phyloP scores from a whole-genome alignment of 768 basidiomycete genomes.

The Hortiboletus campestris region DNA sequence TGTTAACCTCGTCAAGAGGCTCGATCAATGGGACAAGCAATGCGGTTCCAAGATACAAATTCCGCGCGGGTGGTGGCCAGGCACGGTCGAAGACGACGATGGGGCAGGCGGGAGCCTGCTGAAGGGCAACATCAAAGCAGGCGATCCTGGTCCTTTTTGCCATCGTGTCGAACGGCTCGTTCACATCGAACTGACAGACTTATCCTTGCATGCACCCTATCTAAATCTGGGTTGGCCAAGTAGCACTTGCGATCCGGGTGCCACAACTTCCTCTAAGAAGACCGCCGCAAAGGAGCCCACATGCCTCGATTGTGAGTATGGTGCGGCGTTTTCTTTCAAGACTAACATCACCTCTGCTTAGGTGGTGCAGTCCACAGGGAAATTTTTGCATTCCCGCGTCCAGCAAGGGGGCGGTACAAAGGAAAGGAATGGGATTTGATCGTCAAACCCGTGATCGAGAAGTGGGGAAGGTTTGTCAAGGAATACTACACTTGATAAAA shows the following conservation, averaged over 20 bases:
- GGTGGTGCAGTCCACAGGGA: conserved; percentile 68
- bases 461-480: conserved; percentile 68
- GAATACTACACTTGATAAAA: conserved; percentile 31
- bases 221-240: conserved; percentile 50
- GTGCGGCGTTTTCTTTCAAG: not conserved
- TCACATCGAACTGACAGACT: conserved; percentile 76
- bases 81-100: conserved; percentile 42
- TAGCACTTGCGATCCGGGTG: conserved; percentile 28
- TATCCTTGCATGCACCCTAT: conserved; percentile 58
- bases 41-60: conserved; percentile 77
- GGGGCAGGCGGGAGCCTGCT: conserved; percentile 46
- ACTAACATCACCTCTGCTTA: conserved; percentile 22
- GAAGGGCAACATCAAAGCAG: conserved; percentile 63
- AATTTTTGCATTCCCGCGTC: conserved; percentile 71
- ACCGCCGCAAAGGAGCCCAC: conserved; percentile 16
- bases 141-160: conserved; percentile 60
- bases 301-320: conserved; percentile 46
- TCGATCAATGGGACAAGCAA: conserved; percentile 80
- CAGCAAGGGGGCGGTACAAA: conserved; percentile 49
- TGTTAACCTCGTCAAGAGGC: conserved; percentile 65
- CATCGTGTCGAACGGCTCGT: conserved; percentile 77
- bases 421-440: conserved; percentile 73
- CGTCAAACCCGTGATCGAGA: conserved; percentile 73
- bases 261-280: conserved; percentile 18
- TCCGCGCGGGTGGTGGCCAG: conserved; percentile 73